Base-by-base conservation (phyloP, 768 basidiomycete species). In the Kwoniella dendrophila region DNA sequence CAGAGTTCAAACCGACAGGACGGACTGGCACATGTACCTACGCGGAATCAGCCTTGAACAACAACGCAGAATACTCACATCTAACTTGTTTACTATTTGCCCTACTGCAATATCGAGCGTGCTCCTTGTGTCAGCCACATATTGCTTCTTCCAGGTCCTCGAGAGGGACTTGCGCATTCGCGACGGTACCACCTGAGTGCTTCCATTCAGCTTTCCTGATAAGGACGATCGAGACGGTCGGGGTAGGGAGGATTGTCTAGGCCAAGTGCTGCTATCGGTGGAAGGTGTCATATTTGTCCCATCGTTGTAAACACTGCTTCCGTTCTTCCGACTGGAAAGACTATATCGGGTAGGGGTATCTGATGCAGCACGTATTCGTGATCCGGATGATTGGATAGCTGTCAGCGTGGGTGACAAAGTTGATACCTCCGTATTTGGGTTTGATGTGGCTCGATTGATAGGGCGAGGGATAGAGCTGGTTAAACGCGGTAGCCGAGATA, bases 81-180 rank as follows among this genome's bases (percentile, higher is more conserved):
- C 87, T 20, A 97, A 84, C 66, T 86, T 86, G 79, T 96, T 96
- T 66, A 97, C 86, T 51, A 97, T 89, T 69, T 89, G 87, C 20
- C 92, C 93, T 50, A 97, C 90, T 6, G 92, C 92, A 38, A 95
- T 86, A 73, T 97, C 93, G 4, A 97, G 83, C 74, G 91, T 90
- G 80, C 85, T 92, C 80, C 90, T 87, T n/a, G 90, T 88, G 76
- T 96, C 87, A 2, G 94, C 85, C 41, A 92, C 81, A 67, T 96
- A 97, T 14, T 85, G 84, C 75, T 87, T 90, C 76, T 85, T 55
- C 16, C 14, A 14, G 33, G 24, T n/a, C 6, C 4, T 49, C 27
- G 79, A 3, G 82, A 16, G 14, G 16, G 41, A 43, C 90, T 87
- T n/a, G 90, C 88, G 76, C 95, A n/a, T n/a, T n/a, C n/a, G n/a